Conservation (phyloP, 257 asterid species). For the Osmanthus fragrans region DNA sequence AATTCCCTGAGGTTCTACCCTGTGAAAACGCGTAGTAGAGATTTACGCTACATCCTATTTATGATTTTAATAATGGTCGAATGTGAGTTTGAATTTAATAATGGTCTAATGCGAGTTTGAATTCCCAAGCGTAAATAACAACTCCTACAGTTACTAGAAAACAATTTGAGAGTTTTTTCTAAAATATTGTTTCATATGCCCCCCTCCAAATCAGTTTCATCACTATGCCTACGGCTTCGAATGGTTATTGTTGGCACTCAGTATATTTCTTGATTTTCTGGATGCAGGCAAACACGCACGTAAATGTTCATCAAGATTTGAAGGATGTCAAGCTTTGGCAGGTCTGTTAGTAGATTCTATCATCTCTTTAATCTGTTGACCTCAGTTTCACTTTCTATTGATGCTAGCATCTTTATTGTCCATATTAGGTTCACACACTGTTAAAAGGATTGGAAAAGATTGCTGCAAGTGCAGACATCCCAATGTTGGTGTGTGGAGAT, state of each 20-base stretch:
- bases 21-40: background rate
- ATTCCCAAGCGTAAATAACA: background rate
- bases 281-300: conserved; percentile 94
- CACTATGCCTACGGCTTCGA: background rate
- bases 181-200: background rate
- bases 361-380: conserved; percentile 20
- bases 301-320: conserved; percentile 76
- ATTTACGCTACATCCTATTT: background rate
- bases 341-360: conserved; percentile 43
- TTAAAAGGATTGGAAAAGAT: conserved; percentile 96
- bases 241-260: conserved; percentile 20
- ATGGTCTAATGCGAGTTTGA: background rate
- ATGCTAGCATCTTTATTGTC: conserved; percentile 21
- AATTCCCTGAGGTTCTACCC: background rate
- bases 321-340: conserved; percentile 99
- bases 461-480: conserved; percentile 90
- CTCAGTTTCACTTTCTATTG: conserved; percentile 19
- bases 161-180: too few relatives aligned
- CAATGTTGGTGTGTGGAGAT: conserved; percentile 98
- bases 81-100: background rate
- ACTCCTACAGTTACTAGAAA: too few relatives aligned
- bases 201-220: background rate
- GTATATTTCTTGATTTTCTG: conserved; percentile 25
- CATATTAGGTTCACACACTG: conserved; percentile 77
- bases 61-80: background rate